Evolutionary conservation across 2,329 filamentous ascomycete species (phyloP), one percentile per base, ranked within the genome.

Genomic region (Fusarium longipes): DNA sequence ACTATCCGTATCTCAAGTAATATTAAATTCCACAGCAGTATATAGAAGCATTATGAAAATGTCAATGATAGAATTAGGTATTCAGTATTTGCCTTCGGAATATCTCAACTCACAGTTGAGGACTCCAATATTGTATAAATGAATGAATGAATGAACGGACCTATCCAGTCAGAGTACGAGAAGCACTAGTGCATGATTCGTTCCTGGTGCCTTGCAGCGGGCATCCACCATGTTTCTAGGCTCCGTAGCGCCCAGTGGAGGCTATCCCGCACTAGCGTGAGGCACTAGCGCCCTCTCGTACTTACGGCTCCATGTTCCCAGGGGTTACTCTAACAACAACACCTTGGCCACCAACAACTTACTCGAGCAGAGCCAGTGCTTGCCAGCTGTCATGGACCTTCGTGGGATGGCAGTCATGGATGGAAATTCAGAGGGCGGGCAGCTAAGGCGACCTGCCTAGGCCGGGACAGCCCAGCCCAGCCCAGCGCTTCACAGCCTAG

Each of bases 191-290:
- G 53, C 62, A 67, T 67, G 48, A 63, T 63, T 56, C 49, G 66
- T 68, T 48, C 62, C 66, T 64, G 57, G 66, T 70, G 57, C 66
- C 66, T 69, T 69, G 66, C 66, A 69, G 66, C 53, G 20, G 24
- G 17, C 32, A 56, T 50, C 44, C 43, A 54, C 57, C 62, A 50
- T 53, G 42, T 54, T 67, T 35, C 56, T 64, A n/a, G n/a, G n/a
- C n/a, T n/a, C n/a, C n/a, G n/a, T n/a, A 67, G 57, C 57, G 66
- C 66, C 53, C 50, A 63, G n/a, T n/a, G n/a, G n/a, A n/a, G 27
- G 22, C 36, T 50, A 49, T 27, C 20, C 36, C 35, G 49, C 59
- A 63, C 52, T 66, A 43, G 35, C 36, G 45, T 50, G 58, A 60
- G 42, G 63, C 52, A 63, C 52, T 65, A 65, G 65, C 59, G 59